Conservation (phyloP, 2,329 filamentous ascomycete species). For the Botrytis tulipae region DNA sequence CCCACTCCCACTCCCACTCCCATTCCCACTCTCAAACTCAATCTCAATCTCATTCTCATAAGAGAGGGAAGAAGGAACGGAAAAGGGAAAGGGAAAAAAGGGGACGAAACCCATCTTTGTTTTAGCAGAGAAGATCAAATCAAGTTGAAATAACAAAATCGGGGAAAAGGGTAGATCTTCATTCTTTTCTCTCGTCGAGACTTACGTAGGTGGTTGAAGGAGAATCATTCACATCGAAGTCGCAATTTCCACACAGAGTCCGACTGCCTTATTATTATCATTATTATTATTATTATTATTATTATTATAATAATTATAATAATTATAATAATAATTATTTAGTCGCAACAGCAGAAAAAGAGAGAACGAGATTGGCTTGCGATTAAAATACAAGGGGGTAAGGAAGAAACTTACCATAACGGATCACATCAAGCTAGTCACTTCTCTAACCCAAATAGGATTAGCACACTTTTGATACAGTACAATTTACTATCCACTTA, state of each 20-base stretch:
- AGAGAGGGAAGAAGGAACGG: background rate
- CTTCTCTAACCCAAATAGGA: constrained; percentile 8
- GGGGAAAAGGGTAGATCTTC: background rate
- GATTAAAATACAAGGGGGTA: constrained; percentile 6
- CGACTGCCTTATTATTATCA: background rate
- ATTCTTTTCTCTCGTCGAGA: background rate
- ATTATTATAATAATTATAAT: too few relatives aligned
- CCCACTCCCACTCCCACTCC: background rate
- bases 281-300: too few relatives aligned
- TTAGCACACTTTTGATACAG: constrained; percentile 17
- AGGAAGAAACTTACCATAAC: constrained; percentile 1
- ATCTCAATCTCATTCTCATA: background rate
- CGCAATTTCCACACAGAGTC: background rate
- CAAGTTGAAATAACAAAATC: background rate
- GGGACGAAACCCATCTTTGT: background rate
- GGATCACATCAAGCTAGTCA: constrained; percentile 10
- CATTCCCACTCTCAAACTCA: background rate
- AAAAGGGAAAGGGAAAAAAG: background rate
- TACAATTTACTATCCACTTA: constrained; percentile 10
- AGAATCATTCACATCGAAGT: background rate
- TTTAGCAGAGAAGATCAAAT: background rate
- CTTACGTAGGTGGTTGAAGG: background rate
- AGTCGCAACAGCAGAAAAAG: background rate
- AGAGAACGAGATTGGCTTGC: background rate
- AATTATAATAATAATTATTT: too few relatives aligned